phyloP scores from a whole-genome alignment of 2,329 filamentous ascomycete species.

The Zymoseptoria tritici region DNA sequence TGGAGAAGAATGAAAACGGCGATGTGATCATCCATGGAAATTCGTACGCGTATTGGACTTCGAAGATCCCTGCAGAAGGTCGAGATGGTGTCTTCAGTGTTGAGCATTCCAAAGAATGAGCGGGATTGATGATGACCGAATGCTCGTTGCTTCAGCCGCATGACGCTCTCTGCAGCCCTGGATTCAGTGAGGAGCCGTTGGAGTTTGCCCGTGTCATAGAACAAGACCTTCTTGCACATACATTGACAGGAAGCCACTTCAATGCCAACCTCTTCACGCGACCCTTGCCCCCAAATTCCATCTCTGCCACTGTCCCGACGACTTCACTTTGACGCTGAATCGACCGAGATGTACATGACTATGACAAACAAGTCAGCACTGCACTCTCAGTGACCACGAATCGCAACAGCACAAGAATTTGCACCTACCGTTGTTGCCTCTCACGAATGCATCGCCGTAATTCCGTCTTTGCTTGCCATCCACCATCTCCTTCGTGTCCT shows the following conservation, averaged over 20 bases:
- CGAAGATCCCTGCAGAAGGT: constrained; percentile 32
- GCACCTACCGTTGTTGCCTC: constrained; percentile 80
- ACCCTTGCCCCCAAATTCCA: not conserved
- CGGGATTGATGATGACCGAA: not conserved
- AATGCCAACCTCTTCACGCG: not conserved
- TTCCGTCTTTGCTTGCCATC: constrained; percentile 73
- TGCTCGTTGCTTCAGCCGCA: not conserved
- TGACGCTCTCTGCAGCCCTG: not conserved
- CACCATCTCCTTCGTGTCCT: constrained; percentile 89
- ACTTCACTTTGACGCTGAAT: constrained; percentile 27
- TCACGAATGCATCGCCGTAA: constrained; percentile 91
- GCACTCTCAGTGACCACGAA: not conserved
- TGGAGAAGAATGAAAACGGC: constrained; percentile 53
- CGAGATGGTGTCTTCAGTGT: constrained; percentile 18
- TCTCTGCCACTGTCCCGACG: constrained; percentile 29
- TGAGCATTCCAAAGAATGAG: constrained; percentile 10
- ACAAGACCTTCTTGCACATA: not conserved
- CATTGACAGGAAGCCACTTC: not conserved
- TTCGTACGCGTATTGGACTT: constrained; percentile 58
- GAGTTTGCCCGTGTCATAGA: not conserved
- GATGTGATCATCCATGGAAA: constrained; percentile 58
- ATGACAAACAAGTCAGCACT: constrained; percentile 6
- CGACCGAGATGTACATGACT: constrained; percentile 67
- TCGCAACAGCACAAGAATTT: not conserved
- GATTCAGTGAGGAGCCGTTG: not conserved